A percentile compares a stretch with the other conserved stretches of the same genome.
Evolutionary conservation across 2,329 filamentous ascomycete species (phyloP).

Genomic region (Colletotrichum sp.): DNA sequence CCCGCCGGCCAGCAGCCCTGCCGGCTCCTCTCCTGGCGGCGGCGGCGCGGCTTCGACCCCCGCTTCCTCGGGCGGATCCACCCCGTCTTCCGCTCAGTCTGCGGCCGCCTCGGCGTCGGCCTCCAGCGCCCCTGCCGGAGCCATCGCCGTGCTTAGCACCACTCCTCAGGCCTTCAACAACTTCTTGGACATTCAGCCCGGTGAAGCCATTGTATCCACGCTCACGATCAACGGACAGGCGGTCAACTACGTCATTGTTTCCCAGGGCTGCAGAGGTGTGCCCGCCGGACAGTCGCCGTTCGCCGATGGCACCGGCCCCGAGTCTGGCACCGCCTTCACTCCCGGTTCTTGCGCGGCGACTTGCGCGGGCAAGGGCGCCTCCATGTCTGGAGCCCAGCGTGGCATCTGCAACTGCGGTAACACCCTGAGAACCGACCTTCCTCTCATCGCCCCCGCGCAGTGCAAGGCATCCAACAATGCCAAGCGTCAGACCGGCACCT

Average conservation of each 20-base stretch:
- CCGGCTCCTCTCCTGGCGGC: neutral
- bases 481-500: neutral
- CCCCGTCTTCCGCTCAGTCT: neutral
- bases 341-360: neutral
- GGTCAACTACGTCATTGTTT: neutral
- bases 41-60: neutral
- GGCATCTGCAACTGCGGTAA: neutral
- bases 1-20: neutral
- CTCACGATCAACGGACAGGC: neutral
- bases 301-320: neutral
- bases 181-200: neutral
- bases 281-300: conserved; percentile 9
- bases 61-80: neutral
- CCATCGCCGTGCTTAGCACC: neutral
- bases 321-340: neutral
- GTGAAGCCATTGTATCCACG: neutral
- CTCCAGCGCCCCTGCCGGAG: neutral
- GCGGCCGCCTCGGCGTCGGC: neutral
- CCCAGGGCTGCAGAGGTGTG: neutral
- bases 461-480: neutral
- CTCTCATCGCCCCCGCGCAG: neutral
- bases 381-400: neutral
- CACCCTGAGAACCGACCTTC: neutral
- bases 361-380: neutral
- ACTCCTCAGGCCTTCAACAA: neutral